phyloP scores from a whole-genome alignment of 768 basidiomycete species.

The Nidularia sp. region DNA sequence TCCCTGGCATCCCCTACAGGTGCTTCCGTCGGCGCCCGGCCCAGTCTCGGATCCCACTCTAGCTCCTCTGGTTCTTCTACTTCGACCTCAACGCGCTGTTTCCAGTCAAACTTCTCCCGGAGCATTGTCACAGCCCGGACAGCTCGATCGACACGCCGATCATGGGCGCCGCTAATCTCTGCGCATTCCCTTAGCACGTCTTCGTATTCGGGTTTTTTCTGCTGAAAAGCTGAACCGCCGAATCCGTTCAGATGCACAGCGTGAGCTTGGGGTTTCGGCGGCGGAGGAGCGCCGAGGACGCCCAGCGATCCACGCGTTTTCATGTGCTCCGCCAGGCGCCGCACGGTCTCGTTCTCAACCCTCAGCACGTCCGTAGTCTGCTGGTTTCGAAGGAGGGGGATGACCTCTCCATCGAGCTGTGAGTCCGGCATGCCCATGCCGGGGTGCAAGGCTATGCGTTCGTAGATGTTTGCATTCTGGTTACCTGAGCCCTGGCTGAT shows the following conservation, averaged over 20 bases:
- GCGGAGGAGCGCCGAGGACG: conserved; percentile 32
- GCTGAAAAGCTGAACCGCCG: conserved; percentile 15
- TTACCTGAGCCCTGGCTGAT: conserved; percentile 4
- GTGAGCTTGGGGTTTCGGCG: conserved; percentile 22
- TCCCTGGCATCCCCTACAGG: conserved; percentile 5
- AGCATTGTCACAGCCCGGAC: conserved; percentile 77
- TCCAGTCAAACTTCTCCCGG: conserved; percentile 79
- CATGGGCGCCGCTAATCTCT: conserved; percentile 66
- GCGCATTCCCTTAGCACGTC: conserved; percentile 66
- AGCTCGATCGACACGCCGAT: conserved; percentile 71
- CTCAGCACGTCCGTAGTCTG: conserved; percentile 75
- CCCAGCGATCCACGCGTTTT: conserved; percentile 50
- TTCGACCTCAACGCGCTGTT: conserved; percentile 73
- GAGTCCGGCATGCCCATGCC: conserved; percentile 50
- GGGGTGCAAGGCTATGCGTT: conserved; percentile 69
- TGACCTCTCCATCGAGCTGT: conserved; percentile 70
- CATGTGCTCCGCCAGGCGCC: conserved; percentile 67
- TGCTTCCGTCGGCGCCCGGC: conserved; percentile 9
- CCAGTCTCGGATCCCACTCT: conserved; percentile 60
- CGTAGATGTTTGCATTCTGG: conserved; percentile 39
- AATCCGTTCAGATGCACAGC: conserved; percentile 5
- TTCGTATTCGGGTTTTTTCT: conserved; percentile 47
- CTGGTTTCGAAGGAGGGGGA: conserved; percentile 71
- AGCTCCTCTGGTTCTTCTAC: conserved; percentile 78
- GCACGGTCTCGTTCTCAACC: conserved; percentile 69